A percentile compares a stretch with the other conserved stretches of the same genome.
Conservation (phyloP, 257 asterid species). For the Solanum piurae region DNA sequence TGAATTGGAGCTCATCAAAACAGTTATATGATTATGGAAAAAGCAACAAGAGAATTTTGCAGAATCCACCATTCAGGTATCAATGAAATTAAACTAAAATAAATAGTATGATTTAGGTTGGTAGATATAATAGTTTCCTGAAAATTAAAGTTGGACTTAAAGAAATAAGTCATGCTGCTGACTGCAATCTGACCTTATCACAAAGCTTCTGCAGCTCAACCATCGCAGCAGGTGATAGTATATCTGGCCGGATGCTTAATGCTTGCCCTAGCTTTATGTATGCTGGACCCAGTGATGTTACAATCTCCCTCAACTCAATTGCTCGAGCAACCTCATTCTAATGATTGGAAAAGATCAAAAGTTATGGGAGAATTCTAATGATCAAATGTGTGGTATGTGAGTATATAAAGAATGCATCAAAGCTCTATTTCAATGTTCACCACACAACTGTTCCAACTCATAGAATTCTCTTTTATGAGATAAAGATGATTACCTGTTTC, state of each 20-base stretch:
- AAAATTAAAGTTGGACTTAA: neutral
- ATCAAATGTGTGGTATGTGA: neutral
- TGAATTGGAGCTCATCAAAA: neutral
- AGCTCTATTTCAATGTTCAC: neutral
- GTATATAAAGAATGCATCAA: neutral
- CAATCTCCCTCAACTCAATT: constrained; percentile 92
- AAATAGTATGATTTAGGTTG: neutral
- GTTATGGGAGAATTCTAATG: neutral
- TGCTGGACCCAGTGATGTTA: constrained; percentile 98
- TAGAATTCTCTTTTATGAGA: neutral
- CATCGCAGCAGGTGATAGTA: constrained; percentile 91
- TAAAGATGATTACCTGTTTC: neutral
- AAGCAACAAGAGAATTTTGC: neutral
- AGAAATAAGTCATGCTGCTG: neutral
- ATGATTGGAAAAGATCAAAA: neutral
- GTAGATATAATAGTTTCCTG: neutral
- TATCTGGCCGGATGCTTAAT: constrained; percentile 93
- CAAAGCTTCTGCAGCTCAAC: constrained; percentile 95
- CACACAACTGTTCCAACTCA: neutral
- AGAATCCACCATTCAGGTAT: neutral
- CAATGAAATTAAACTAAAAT: neutral
- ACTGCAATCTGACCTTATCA: constrained; percentile 61
- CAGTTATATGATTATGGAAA: neutral
- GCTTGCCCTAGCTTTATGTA: constrained; percentile 99
- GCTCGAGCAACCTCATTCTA: constrained; percentile 98